A percentile compares a stretch with the other conserved stretches of the same genome.
These are phyloP conservation scores for Boletales sp. DNA, from an alignment of 768 basidiomycete species.

Conservation along the genomic window DNA sequence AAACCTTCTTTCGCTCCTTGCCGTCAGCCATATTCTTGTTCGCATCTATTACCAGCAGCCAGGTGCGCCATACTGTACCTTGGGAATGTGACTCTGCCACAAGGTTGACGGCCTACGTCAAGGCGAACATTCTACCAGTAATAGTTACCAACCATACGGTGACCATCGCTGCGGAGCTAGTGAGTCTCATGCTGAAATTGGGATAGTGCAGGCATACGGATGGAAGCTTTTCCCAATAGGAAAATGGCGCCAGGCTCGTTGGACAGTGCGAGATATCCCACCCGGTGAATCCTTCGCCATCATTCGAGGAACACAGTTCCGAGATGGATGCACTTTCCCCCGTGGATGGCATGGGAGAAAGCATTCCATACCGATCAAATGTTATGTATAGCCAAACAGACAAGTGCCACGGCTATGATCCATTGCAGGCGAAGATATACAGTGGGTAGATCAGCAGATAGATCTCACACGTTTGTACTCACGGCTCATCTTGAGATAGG, in stretches of 20 bases:
- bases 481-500: constrained; percentile 38
- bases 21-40: constrained; percentile 94
- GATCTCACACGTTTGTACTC: constrained; percentile 8
- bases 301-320: constrained; percentile 26
- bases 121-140: constrained; percentile 82
- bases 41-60: constrained; percentile 84
- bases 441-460: constrained; percentile 43
- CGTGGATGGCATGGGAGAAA: constrained; percentile 52
- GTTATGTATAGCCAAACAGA: constrained; percentile 57
- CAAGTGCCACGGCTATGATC: constrained; percentile 50
- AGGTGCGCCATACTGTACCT: constrained; percentile 35
- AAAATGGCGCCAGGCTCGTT: constrained; percentile 72
- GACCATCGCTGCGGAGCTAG: constrained; percentile 91
- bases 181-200: constrained; percentile 50
- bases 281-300: constrained; percentile 46
- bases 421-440: constrained; percentile 56
- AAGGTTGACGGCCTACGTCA: constrained; percentile 16
- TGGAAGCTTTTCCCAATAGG: constrained; percentile 36
- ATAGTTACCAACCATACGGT: constrained; percentile 94
- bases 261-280: constrained; percentile 96
- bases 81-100: constrained; percentile 9
- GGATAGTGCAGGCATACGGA: constrained; percentile 25
- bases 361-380: constrained; percentile 49
- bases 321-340: constrained; percentile 43
- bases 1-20: constrained; percentile 86